Conservation (phyloP, 2,329 filamentous ascomycete species). For the Aspergillus sojae region DNA sequence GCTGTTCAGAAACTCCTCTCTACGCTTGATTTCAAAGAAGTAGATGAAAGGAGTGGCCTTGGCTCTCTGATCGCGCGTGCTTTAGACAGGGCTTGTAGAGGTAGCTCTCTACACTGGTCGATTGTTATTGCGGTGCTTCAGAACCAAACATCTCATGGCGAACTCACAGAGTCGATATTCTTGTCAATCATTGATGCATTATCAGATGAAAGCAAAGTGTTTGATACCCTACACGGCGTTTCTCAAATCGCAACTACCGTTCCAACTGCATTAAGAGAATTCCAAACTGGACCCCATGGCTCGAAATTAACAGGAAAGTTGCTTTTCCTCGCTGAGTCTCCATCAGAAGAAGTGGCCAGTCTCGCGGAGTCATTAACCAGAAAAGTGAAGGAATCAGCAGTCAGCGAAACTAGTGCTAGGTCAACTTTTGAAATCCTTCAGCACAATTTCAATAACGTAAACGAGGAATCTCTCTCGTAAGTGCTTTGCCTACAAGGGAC, state of each 20-base stretch:
- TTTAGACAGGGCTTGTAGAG: constrained; percentile 38
- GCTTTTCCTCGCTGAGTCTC: constrained; percentile 56
- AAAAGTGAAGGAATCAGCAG: constrained; percentile 37
- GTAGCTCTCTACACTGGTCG: constrained; percentile 40
- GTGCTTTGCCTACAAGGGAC: constrained; percentile 20
- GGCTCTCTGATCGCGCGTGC: constrained; percentile 38
- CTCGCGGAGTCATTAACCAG: constrained; percentile 38
- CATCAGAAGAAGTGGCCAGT: constrained; percentile 54
- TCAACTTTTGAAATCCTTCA: constrained; percentile 57
- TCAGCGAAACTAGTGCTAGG: constrained; percentile 44
- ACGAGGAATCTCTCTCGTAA: constrained; percentile 48
- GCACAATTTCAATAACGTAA: constrained; percentile 52
- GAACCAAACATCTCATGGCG: constrained; percentile 38
- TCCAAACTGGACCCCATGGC: constrained; percentile 49
- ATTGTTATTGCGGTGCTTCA: constrained; percentile 42
- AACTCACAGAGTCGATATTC: constrained; percentile 40
- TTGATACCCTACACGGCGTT: constrained; percentile 48
- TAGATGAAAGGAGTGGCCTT: constrained; percentile 38
- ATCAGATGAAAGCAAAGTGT: constrained; percentile 39
- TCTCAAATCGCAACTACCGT: constrained; percentile 46
- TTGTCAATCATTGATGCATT: constrained; percentile 44
- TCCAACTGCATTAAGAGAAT: constrained; percentile 45
- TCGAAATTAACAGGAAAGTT: constrained; percentile 55
- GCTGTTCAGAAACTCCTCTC: constrained; percentile 44
- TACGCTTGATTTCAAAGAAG: constrained; percentile 40